Evolutionary conservation across 108 stramenopile species (phyloP), one percentile per base, ranked within the genome.

Genomic region (Aurantiochytrium sp.): DNA sequence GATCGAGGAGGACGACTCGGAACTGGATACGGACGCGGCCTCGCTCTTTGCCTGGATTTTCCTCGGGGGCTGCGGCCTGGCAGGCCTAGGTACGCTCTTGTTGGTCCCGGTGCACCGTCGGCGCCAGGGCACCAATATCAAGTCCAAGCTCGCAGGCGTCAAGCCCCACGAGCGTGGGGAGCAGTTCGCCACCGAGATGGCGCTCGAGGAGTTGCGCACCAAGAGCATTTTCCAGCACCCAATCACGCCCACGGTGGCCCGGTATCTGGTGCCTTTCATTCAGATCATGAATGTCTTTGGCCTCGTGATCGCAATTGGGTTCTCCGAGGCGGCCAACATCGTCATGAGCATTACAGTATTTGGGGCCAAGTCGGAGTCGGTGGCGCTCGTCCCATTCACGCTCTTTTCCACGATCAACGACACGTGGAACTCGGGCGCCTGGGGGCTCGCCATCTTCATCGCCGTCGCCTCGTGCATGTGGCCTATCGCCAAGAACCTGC

Each of bases 391-490:
- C 0, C 73, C 73, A 15, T 81, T 81, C 24, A 81, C 73, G n/a
- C n/a, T 81, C 17, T 41, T 48, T 4, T 48, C 42, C 8, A 81
- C 73, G 24, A 81, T 81, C 73, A 81, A 81, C 45, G 39, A 48
- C 73, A 81, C 45, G 10, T 81, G 73, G 73, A 81, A 81, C 24
- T 48, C 42, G 0, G 73, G 73, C 10, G 73, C 73, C 42, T 81
- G 73, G 73, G 24, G 19, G 17, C 8, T 81, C 19, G 73, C 73
- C 12, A 27, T 81, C 2, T 27, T 81, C 24, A 81, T 81, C 1
- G 73, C 45, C 45, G 73, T 81, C n/a, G 73, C 73, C 27, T 81
- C 73, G 73, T 81, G 73, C 2, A 48, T 48, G 73, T 81, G 73
- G 73, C 73, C 73, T 21, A 81, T 81, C 3, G 24, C 45, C 24